Evolutionary conservation across 805 yeast species (phyloP), one percentile per base, ranked within the genome.

Genomic region (Pichia exigua): DNA sequence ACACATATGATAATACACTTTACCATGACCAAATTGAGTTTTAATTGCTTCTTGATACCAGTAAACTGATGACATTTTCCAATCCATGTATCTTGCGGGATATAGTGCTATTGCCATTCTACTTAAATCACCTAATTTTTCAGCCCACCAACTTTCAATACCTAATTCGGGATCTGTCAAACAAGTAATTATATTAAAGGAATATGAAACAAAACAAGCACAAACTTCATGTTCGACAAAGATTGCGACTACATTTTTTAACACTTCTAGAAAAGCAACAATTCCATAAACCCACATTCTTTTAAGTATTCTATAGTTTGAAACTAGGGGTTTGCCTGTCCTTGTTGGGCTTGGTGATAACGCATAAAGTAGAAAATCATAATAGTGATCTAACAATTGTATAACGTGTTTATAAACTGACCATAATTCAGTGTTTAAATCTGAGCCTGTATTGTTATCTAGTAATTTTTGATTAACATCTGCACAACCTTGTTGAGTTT

Each of bases 41-140:
- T 79, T 78, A 79, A 86, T 78, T 4, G 95, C 82, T 27, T 80
- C 73, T 26, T 79, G 73, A 61, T 88, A 88, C 96, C 96, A 88
- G 64, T 81, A 81, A 64, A 86, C 90, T 1, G 95, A 85, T 52
- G 88, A 78, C 20, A 82, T 66, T 64, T 87, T 85, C 96, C 96
- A 88, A 65, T 88, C 95, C 57, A 87, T 85, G 62, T 79, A 84
- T 47, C 85, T 78, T 2, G 90, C 83, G 9, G 90, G 83, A 60
- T 86, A 87, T 43, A 87, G 70, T 0, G 95, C 94, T 58, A 88
- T 87, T 12, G 95, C 92, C 90, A 88, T 87, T 62, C 95, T 71
- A 38, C 92, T 83, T 57, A 88, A 70, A 64, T 88, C 96, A 38
- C 95, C 96, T 48, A 88, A 68, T 61, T 89, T 85, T 65, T 88